Evolutionary conservation across 2,329 filamentous ascomycete species (phyloP), one percentile per base, ranked within the genome.

Genomic region (Sphaceloma murrayae): DNA sequence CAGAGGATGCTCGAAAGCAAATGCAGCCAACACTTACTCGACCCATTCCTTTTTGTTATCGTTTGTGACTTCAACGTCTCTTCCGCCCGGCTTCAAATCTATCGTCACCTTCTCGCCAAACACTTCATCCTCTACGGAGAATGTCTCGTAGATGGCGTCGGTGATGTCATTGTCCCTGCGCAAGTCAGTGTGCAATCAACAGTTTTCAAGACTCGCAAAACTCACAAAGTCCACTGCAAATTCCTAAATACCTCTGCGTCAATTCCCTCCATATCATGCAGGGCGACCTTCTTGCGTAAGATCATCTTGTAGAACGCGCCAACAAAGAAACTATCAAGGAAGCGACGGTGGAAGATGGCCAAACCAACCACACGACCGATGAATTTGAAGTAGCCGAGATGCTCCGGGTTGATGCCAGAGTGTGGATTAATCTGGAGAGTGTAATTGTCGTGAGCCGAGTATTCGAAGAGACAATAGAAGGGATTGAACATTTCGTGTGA

Each of bases 401-500:
- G 91, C 67, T 98, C 91, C 1, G 91, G 91, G 66, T 98, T 98
- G 67, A 98, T 96, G 52, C 91, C 91, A 14, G 91, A 98, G 65
- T 98, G 91, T 34, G 91, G 91, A 69, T 98, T 98, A 71, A 98
- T 98, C 67, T 98, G 91, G 45, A 98, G 82, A 21, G 91, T 98
- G 69, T 98, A 98, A 69, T 98, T 98, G 77, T 98, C 91, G 71
- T 98, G 91, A 29, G 91, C 91, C 18, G 91, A 96, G 66, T 98
- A 98, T 68, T 98, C 91, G 71, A 98, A 98, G 44, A 98, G 74
- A 63, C 91, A 98, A 70, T 98, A 98, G 69, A 98, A 98, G 22
- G 91, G 91, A 65, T 98, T 98, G 71, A 98, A 98, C 91, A 98
- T 98, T 70, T 98, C 91, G 67, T 98, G 91, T 11, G 89, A 96